Conservation (phyloP, 768 basidiomycete genomes). For the Gloeostereum incarnatum region DNA sequence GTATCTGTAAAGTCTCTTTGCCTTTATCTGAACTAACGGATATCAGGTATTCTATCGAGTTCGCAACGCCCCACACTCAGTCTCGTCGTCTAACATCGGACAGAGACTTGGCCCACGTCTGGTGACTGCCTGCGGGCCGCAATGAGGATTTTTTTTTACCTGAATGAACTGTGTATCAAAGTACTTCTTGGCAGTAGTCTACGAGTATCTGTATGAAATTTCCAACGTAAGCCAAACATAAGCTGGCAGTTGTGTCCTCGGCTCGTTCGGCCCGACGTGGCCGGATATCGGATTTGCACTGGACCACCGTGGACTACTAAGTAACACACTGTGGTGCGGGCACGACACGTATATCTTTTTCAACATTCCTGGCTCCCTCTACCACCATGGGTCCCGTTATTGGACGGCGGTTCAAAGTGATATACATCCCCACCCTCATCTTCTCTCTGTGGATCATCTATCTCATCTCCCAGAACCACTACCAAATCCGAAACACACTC, state of each 20-base stretch:
- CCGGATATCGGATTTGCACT: background rate
- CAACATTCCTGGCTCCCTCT: background rate
- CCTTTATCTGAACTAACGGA: background rate
- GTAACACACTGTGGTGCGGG: background rate
- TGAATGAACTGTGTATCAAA: background rate
- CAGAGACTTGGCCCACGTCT: background rate
- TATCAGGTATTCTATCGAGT: background rate
- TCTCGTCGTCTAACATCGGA: background rate
- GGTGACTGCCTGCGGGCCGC: background rate
- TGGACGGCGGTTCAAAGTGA: constrained; percentile 11
- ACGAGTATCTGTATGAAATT: too few relatives aligned
- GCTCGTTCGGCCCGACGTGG: background rate
- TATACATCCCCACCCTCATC: constrained; percentile 24
- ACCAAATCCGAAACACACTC: constrained; percentile 40
- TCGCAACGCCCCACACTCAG: background rate
- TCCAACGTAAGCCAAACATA: too few relatives aligned
- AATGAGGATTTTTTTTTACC: background rate
- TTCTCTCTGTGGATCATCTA: constrained; percentile 22
- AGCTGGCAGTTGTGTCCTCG: too few relatives aligned
- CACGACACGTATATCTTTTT: background rate
- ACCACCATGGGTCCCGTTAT: background rate
- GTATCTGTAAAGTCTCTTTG: constrained; percentile 2
- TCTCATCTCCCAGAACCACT: constrained; percentile 28
- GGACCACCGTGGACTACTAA: too few relatives aligned
- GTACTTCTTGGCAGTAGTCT: background rate